Base-by-base conservation (phyloP, 75 land plant species). In the Sequoiadendron giganteum region DNA sequence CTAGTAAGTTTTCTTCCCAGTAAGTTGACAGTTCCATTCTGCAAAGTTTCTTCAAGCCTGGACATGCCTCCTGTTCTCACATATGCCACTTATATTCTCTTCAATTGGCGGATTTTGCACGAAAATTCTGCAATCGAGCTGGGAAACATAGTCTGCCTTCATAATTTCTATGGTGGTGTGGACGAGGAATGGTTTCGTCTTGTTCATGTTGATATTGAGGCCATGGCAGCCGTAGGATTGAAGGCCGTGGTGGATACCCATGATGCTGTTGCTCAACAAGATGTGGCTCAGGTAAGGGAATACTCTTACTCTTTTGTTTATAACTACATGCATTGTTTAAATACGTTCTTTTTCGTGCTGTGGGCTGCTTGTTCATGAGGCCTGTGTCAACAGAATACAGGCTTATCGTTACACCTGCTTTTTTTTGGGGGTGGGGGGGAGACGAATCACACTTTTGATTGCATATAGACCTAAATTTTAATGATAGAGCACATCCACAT, bases 151-250 rank as follows among this genome's bases (percentile, higher is more conserved):
- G 85, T 85, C 2, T 42, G 85, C 47, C 85, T 85, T 45, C 39
- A 85, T 9, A 85, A 85, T 52, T 85, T 85, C 25, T 85, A 85
- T 85, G 85, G 55, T 10, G 85, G 85, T 48, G 10, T 85, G 85
- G 85, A 85, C 40, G 39, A 85, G 28, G 45, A 85, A 43, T 85
- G 85, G 85, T 85, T 85, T 52, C 6, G 55, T 32, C 45, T 85
- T 14, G 48, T 85, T 6, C 85, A 85, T 85, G 48, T 85, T 36
- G 85, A 85, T 25, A 85, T 85, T 42, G 85, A 85, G 48, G 85
- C 85, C 32, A 85, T 47, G 25, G 85, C 85, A 21, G 55, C n/a
- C 2, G 47, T 43, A 45, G 40, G 54, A n/a, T 34, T 85, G 32
- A 45, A 85, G 52, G 85, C 85, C 47, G 40, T 85, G 18, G 3